phyloP scores from a whole-genome alignment of 345 rosid species.

The Orychophragmus violaceus region DNA sequence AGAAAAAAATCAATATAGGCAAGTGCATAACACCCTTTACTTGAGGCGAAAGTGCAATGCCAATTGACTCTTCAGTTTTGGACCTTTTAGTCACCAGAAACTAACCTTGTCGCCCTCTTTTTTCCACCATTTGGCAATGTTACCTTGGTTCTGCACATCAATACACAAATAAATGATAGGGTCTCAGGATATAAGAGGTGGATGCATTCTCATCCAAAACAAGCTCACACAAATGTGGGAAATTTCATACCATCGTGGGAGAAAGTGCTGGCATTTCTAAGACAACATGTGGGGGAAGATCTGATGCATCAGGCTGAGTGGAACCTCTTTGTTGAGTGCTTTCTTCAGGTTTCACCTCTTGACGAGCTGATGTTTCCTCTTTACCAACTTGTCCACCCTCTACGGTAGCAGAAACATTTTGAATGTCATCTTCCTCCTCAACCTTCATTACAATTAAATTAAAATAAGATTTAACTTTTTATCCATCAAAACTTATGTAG shows the following conservation, averaged over 20 bases:
- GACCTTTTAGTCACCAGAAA: slow-evolving; percentile 23
- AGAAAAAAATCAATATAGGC: slow-evolving; percentile 20
- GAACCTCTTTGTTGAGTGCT: slow-evolving; percentile 39
- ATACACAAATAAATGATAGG: slow-evolving; percentile 24
- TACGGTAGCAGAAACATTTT: slow-evolving; percentile 46
- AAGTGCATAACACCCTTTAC: neutral
- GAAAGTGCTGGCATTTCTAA: slow-evolving; percentile 96
- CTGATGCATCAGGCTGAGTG: slow-evolving; percentile 34
- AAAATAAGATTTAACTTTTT: neutral
- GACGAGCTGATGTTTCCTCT: slow-evolving; percentile 40
- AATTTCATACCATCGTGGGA: slow-evolving; percentile 80
- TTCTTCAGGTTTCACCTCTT: slow-evolving; percentile 34
- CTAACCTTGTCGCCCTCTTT: slow-evolving; percentile 96
- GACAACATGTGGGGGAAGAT: slow-evolving; percentile 82
- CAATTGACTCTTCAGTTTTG: slow-evolving; percentile 16
- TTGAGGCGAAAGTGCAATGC: slow-evolving; percentile 4
- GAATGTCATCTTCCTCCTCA: slow-evolving; percentile 78
- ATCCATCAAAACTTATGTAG: neutral
- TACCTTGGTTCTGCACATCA: slow-evolving; percentile 73
- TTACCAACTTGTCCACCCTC: slow-evolving; percentile 44
- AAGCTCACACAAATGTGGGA: slow-evolving; percentile 17
- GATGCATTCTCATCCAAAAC: slow-evolving; percentile 12
- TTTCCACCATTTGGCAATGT: slow-evolving; percentile 79
- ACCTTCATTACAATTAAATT: slow-evolving; percentile 51
- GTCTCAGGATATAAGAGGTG: slow-evolving; percentile 1